Evolutionary conservation across 768 basidiomycete species (phyloP).

Genomic region (Leucosporidium yakuticum): DNA sequence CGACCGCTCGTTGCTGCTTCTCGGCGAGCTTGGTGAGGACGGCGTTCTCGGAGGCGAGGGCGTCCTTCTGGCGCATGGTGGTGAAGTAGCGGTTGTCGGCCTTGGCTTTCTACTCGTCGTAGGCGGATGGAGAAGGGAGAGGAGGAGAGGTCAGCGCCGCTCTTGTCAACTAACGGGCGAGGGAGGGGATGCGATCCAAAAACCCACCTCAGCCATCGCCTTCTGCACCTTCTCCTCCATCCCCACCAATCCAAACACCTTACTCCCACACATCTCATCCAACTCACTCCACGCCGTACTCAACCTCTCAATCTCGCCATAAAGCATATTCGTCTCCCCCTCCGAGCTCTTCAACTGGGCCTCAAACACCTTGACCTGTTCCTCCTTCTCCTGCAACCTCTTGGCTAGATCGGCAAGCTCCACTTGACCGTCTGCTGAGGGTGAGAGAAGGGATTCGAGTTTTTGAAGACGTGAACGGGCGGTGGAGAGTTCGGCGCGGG

Average conservation of each 20-base stretch:
- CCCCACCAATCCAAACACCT: constrained; percentile 70
- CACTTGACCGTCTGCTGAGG: constrained; percentile 43
- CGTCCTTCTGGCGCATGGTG: constrained; percentile 82
- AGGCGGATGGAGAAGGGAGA: neutral
- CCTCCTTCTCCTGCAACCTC: constrained; percentile 60
- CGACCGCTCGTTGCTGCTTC: constrained; percentile 60
- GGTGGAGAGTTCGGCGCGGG: constrained; percentile 35
- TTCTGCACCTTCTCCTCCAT: constrained; percentile 69
- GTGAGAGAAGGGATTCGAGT: constrained; percentile 63
- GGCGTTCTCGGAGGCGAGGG: constrained; percentile 48
- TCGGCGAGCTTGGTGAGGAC: constrained; percentile 43
- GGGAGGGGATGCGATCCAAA: neutral
- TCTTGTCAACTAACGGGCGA: no score
- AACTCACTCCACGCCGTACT: constrained; percentile 80
- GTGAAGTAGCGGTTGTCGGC: constrained; percentile 91
- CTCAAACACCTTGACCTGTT: constrained; percentile 58
- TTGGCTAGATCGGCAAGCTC: constrained; percentile 55
- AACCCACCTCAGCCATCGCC: constrained; percentile 60
- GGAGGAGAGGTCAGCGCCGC: neutral
- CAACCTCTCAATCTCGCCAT: constrained; percentile 75
- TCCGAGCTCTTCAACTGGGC: constrained; percentile 57
- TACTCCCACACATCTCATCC: constrained; percentile 72
- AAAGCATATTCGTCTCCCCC: constrained; percentile 69
- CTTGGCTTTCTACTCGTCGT: constrained; percentile 77
- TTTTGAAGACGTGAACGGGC: constrained; percentile 47